These are phyloP conservation scores for Sphagnum contortum DNA, from an alignment of 225 moss, liverwort and hornwort genomes.

Conservation along the genomic window DNA sequence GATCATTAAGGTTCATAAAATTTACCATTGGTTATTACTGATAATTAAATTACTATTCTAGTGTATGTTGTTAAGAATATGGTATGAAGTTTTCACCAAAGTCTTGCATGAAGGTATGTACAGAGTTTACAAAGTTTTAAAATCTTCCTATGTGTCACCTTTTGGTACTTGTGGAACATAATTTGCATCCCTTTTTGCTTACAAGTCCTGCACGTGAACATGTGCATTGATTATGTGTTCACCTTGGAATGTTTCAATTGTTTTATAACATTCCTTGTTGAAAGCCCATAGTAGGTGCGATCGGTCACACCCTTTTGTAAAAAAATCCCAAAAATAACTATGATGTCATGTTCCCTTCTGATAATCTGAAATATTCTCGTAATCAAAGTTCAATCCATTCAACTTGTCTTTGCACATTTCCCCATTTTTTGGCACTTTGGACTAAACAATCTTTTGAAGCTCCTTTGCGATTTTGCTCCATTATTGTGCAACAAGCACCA, in stretches of 20 bases:
- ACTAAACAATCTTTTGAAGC: neutral
- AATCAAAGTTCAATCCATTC: neutral
- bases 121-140: no score
- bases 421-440: neutral
- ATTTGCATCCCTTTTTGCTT: neutral
- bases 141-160: no score
- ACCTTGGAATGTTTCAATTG: slow-evolving; percentile 1
- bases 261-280: neutral
- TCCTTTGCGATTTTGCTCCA: neutral
- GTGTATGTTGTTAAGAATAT: no score
- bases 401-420: slow-evolving; percentile 1
- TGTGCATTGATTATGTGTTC: neutral
- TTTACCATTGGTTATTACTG: no score
- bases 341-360: neutral
- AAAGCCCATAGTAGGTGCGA: neutral
- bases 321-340: neutral
- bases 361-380: neutral
- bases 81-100: no score
- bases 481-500: neutral
- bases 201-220: neutral
- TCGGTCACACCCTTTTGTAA: neutral
- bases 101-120: no score
- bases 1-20: neutral
- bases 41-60: no score
- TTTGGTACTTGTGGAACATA: neutral